Evolutionary conservation across 345 rosid species (phyloP), one percentile per base, ranked within the genome.

Genomic region (Murraya koenigii): DNA sequence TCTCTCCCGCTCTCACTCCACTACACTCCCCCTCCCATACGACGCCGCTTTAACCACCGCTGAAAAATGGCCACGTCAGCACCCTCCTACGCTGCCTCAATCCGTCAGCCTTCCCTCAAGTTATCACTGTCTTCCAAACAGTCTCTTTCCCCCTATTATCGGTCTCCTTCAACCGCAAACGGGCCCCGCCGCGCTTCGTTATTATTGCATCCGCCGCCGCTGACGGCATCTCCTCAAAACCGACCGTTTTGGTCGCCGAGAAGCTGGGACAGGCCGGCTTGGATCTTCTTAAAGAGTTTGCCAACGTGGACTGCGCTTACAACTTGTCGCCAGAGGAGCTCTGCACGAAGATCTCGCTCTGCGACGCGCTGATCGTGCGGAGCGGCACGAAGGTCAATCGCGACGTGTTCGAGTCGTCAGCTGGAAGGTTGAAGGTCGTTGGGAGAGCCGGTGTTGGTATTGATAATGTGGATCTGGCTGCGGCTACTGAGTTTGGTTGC

Each of bases 401-500:
- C 44, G 92, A 90, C 66, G 94, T 94, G 19, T 94, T 94, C 66
- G 97, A 94, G 81, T 84, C 94, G 22, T 92, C 97, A 44, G 85
- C 83, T 6, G 98, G 98, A 58, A 75, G 95, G 70, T 78, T 94
- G 64, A 94, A 91, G 86, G 98, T 94, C n/a, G 98, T 94, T 20
- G 98, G 98, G 3, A 85, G 98, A 67, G 98, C 98, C 70, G 98
- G 98, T 20, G 98, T 94, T 44, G 98, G 98, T 78, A 94, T 94
- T 32, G 98, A 94, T 38, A 94, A 94, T 79, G 98, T 94, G 77
- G 98, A 94, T 89, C 95, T 94, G 84, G 84, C 91, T 14, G 95
- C 98, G 0, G 98, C 98, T 22, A 94, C 98, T 23, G 98, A 94
- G 86, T 88, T 86, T 39, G 98, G 98, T 0, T 94, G 98, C 77